phyloP scores from a whole-genome alignment of 768 basidiomycete genomes.

The Gymnopilus junonius region DNA sequence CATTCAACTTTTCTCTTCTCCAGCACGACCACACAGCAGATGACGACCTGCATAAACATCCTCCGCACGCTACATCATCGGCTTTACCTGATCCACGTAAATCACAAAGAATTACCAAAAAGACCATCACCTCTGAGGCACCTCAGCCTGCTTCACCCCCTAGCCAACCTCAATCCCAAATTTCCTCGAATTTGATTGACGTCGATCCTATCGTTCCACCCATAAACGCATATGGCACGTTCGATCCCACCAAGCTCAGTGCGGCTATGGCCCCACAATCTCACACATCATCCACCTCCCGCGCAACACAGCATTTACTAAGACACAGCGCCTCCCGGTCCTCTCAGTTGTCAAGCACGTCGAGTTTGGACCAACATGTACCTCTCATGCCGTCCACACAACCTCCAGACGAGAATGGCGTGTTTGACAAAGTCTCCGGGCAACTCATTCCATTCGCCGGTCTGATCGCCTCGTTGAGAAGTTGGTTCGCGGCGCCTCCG shows the following conservation, averaged over 20 bases:
- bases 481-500: slow-evolving; percentile 20
- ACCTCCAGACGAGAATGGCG: slow-evolving; percentile 23
- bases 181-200: background rate
- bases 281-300: slow-evolving; percentile 4
- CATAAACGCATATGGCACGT: slow-evolving; percentile 57
- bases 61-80: slow-evolving; percentile 21
- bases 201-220: slow-evolving; percentile 44
- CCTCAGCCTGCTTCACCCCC: background rate
- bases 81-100: slow-evolving; percentile 29
- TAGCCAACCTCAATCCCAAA: background rate
- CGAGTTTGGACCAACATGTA: slow-evolving; percentile 30
- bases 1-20: background rate
- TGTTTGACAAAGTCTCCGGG: slow-evolving; percentile 34
- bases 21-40: slow-evolving; percentile 40
- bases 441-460: slow-evolving; percentile 47
- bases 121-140: slow-evolving; percentile 15
- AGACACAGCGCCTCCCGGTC: slow-evolving; percentile 21
- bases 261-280: slow-evolving; percentile 18
- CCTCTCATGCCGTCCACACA: slow-evolving; percentile 45
- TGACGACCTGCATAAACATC: slow-evolving; percentile 17
- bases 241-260: slow-evolving; percentile 31
- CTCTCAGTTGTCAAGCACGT: slow-evolving; percentile 24
- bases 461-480: slow-evolving; percentile 26
- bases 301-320: slow-evolving; percentile 4
- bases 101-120: slow-evolving; percentile 33